phyloP scores from a whole-genome alignment of 2,329 filamentous ascomycete genomes.

The Microdochium nivale region DNA sequence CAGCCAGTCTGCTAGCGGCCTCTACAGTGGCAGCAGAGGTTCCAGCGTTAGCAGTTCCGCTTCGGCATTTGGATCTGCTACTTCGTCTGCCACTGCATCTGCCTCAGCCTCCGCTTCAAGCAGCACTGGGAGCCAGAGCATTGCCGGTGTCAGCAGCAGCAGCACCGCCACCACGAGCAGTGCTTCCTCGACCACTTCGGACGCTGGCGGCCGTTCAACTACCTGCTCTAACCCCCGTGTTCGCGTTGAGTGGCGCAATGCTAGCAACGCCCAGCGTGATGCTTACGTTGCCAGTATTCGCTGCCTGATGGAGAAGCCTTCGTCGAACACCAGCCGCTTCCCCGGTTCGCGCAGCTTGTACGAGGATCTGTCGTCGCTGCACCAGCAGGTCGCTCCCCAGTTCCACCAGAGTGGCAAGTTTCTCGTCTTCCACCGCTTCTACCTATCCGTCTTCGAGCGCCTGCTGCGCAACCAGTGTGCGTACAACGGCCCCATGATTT shows the following conservation, averaged over 20 bases:
- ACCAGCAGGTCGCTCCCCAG: slow-evolving; percentile 20
- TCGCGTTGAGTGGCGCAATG: slow-evolving; percentile 5
- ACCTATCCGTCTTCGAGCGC: slow-evolving; percentile 23
- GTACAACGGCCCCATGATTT: slow-evolving; percentile 24
- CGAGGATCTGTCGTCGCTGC: slow-evolving; percentile 27
- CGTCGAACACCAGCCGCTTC: slow-evolving; percentile 2
- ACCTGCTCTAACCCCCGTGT: not conserved
- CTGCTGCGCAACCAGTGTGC: slow-evolving; percentile 28
- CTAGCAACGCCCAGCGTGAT: slow-evolving; percentile 7
- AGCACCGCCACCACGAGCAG: not conserved
- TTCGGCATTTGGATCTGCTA: no score
- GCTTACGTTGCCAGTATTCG: slow-evolving; percentile 9
- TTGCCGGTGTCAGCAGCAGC: not conserved
- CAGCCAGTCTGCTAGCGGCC: not conserved
- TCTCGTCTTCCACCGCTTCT: slow-evolving; percentile 31
- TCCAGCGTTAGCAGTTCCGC: not conserved
- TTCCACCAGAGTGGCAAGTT: slow-evolving; percentile 25
- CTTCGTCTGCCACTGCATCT: no score
- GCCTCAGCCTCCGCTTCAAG: not conserved
- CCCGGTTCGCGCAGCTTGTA: slow-evolving; percentile 5
- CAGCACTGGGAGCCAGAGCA: not conserved
- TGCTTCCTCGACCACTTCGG: not conserved
- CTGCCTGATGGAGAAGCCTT: slow-evolving; percentile 10
- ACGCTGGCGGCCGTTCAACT: not conserved
- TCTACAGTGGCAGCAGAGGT: not conserved